Conservation (phyloP, 2,329 filamentous ascomycete genomes). For the Huntiella moniliformis region DNA sequence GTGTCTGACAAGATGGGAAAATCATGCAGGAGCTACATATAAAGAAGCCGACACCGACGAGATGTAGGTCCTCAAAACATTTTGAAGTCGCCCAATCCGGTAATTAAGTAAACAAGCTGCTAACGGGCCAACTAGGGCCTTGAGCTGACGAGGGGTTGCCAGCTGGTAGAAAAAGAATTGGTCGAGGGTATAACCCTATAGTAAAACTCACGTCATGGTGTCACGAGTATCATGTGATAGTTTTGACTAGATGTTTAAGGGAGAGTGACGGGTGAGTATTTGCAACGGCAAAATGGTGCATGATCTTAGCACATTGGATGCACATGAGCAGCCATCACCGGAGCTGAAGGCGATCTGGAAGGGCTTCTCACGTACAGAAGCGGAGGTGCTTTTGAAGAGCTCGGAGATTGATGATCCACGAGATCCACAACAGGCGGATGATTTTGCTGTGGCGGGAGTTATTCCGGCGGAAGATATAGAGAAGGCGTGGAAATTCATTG, state of each 20-base stretch:
- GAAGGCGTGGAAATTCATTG: conserved; percentile 25
- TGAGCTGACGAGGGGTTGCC: not conserved
- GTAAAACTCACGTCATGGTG: no score
- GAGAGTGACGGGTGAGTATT: no score
- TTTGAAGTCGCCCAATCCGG: no score
- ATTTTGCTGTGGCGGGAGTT: conserved; percentile 27
- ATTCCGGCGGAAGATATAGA: conserved; percentile 26
- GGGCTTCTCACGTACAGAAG: conserved; percentile 43
- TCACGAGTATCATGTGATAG: no score
- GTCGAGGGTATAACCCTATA: no score
- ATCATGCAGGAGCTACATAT: no score
- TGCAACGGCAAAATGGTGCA: not conserved
- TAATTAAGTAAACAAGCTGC: not conserved
- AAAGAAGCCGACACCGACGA: no score
- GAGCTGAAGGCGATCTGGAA: conserved; percentile 58
- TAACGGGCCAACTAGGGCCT: not conserved
- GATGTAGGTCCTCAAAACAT: no score
- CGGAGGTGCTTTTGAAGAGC: conserved; percentile 30
- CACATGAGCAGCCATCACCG: conserved; percentile 59
- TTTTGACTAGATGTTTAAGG: no score
- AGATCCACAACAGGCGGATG: conserved; percentile 20
- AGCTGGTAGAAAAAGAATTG: no score
- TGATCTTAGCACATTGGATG: conserved; percentile 35
- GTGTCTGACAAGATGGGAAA: no score
- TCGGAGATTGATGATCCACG: conserved; percentile 33